phyloP scores from a whole-genome alignment of 2,329 filamentous ascomycete genomes.

The Hirsutella minnesotensis region DNA sequence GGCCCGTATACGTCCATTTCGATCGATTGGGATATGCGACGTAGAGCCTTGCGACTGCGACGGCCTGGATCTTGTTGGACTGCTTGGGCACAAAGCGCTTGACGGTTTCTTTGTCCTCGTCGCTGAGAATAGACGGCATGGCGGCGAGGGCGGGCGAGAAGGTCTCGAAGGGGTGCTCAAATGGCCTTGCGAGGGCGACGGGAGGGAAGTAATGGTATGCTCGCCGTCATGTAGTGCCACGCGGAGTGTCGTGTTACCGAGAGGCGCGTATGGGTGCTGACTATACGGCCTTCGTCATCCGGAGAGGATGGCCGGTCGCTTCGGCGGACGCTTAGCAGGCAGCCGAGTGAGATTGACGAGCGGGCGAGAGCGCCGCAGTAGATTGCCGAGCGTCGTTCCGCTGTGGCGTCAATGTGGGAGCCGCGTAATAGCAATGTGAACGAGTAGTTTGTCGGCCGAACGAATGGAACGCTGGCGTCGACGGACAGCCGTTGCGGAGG shows the following conservation, averaged over 20 bases:
- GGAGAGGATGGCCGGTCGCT: neutral
- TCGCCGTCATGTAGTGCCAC: neutral
- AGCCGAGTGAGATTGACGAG: neutral
- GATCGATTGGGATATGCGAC: slow-evolving; percentile 77
- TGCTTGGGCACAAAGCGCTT: slow-evolving; percentile 89
- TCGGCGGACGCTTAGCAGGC: neutral
- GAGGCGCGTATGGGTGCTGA: neutral
- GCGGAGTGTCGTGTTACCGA: neutral
- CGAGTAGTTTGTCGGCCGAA: neutral
- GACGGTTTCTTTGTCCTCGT: slow-evolving; percentile 93
- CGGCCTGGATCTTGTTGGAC: slow-evolving; percentile 93
- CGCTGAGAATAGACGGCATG: slow-evolving; percentile 63
- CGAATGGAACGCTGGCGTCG: neutral
- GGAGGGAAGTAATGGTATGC: neutral
- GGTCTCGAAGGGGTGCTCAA: neutral
- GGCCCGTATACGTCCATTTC: slow-evolving; percentile 86
- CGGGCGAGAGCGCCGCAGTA: neutral
- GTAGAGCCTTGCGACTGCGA: slow-evolving; percentile 87
- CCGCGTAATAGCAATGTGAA: neutral
- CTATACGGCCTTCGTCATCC: neutral
- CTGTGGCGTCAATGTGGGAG: neutral
- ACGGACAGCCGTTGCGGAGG: neutral
- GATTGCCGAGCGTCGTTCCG: neutral
- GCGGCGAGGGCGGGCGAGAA: slow-evolving; percentile 9
- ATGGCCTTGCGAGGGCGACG: neutral